Conservation (phyloP, 345 rosid genomes). For the Gynandropsis gynandra region DNA sequence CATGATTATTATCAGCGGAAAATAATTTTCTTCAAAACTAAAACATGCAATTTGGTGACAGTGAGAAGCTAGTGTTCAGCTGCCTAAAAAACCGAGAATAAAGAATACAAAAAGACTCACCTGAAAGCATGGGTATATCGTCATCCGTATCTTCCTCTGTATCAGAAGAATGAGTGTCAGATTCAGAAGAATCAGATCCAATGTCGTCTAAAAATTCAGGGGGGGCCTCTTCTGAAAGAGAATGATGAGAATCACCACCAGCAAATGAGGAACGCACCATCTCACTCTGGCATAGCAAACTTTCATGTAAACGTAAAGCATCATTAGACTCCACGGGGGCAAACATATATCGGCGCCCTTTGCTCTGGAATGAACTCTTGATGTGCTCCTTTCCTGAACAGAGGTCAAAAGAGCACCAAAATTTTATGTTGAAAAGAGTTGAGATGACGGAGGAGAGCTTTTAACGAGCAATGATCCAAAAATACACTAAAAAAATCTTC, state of each 20-base stretch:
- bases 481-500: slow-evolving; percentile 16
- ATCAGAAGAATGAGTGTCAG: slow-evolving; percentile 72
- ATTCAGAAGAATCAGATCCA: slow-evolving; percentile 55
- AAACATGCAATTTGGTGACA: no score
- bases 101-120: slow-evolving; percentile 21
- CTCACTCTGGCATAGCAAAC: slow-evolving; percentile 35
- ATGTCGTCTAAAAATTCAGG: slow-evolving; percentile 48
- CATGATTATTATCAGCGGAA: no score
- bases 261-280: slow-evolving; percentile 39
- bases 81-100: no score
- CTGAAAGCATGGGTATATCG: slow-evolving; percentile 58
- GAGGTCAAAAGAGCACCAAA: slow-evolving; percentile 25
- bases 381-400: slow-evolving; percentile 52
- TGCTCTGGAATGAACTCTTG: slow-evolving; percentile 42
- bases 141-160: slow-evolving; percentile 77
- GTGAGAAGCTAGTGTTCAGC: no score
- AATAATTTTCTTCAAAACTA: no score
- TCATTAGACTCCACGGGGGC: slow-evolving; percentile 42
- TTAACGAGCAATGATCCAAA: slow-evolving; percentile 15
- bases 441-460: not conserved
- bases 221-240: slow-evolving; percentile 37
- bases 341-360: slow-evolving; percentile 52
- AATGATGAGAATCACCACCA: slow-evolving; percentile 34
- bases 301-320: slow-evolving; percentile 48
- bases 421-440: slow-evolving; percentile 23